Percentiles rank a stretch among this genome's conserved stretches.
Conservation (phyloP, 352 stramenopile genomes). For the Phytophthora cajani region DNA sequence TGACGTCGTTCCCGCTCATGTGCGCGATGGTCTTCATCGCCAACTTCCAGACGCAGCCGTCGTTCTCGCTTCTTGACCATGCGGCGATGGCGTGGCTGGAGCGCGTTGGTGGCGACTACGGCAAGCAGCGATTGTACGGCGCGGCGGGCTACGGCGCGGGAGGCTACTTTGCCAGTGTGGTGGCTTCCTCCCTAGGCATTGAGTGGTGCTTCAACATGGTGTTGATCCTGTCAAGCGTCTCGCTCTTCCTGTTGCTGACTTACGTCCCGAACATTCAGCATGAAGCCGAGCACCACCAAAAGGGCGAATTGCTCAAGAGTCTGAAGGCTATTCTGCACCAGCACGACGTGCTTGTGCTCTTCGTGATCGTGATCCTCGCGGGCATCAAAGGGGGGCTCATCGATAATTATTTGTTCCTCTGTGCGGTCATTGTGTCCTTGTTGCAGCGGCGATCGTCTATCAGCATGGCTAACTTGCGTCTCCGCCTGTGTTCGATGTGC, state of each 20-base stretch:
- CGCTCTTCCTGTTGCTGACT: constrained; percentile 40
- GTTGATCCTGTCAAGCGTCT: constrained; percentile 46
- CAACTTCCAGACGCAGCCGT: constrained; percentile 57
- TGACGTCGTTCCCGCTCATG: constrained; percentile 50
- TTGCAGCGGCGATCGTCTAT: no score
- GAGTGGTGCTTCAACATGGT: constrained; percentile 58
- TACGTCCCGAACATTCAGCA: constrained; percentile 51
- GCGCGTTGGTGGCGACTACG: constrained; percentile 50
- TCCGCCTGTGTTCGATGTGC: no score
- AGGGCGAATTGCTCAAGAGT: constrained; percentile 39
- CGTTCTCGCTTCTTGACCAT: constrained; percentile 51
- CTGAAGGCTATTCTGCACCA: constrained; percentile 38
- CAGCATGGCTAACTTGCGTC: no score
- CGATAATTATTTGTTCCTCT: constrained; percentile 44
- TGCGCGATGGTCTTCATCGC: constrained; percentile 52
- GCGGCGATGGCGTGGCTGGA: constrained; percentile 46
- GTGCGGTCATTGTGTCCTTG: neutral
- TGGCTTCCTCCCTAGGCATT: constrained; percentile 48
- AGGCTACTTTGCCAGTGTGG: constrained; percentile 51
- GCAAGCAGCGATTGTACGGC: constrained; percentile 58
- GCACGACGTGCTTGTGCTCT: constrained; percentile 42
- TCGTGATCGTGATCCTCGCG: constrained; percentile 42
- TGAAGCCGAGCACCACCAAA: constrained; percentile 37
- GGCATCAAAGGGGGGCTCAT: constrained; percentile 46
- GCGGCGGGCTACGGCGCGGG: constrained; percentile 51